Evolutionary conservation across 352 stramenopile genomes (phyloP).

Genomic region (Phytophthora lateralis): DNA sequence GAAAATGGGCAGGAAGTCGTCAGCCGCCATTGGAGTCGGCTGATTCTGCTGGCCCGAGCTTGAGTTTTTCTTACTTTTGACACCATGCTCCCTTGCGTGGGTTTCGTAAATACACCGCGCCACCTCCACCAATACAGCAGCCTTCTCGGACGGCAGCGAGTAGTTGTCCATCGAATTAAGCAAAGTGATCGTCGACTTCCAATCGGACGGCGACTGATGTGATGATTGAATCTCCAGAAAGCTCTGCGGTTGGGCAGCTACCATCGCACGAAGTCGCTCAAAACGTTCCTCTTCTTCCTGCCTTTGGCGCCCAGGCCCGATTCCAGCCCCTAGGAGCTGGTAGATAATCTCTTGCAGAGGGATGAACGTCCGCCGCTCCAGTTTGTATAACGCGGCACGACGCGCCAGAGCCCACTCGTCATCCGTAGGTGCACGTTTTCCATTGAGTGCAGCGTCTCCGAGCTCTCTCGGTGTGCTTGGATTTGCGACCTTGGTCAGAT

Average conservation of each 20-base stretch:
- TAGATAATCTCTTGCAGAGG: conserved; percentile 76
- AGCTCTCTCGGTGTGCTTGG: conserved; percentile 24
- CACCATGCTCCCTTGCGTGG: conserved; percentile 50
- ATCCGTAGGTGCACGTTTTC: conserved; percentile 32
- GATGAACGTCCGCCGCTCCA: conserved; percentile 72
- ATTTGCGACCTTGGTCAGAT: conserved; percentile 32
- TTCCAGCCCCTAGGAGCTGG: conserved; percentile 47
- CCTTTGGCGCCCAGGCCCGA: conserved; percentile 17
- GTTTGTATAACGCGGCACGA: conserved; percentile 57
- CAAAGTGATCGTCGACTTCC: conserved; percentile 50
- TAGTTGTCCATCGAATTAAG: conserved; percentile 77
- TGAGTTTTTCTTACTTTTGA: conserved; percentile 1
- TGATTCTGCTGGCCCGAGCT: conserved; percentile 10
- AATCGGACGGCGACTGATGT: conserved; percentile 60
- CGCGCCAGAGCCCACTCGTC: conserved; percentile 61
- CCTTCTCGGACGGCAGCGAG: conserved; percentile 72
- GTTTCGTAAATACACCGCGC: conserved; percentile 79
- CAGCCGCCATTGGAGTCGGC: conserved; percentile 56
- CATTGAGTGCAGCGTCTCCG: conserved; percentile 21
- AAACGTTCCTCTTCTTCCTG: conserved; percentile 56
- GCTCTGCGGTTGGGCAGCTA: conserved; percentile 49
- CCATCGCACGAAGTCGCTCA: conserved; percentile 50
- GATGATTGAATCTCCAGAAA: conserved; percentile 68
- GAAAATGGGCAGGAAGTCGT: conserved; percentile 85
- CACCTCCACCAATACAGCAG: conserved; percentile 63